Percentiles rank a stretch among this genome's conserved stretches.
phyloP scores from a whole-genome alignment of 1,139 yeast genomes.

The Nakaseomyces nivariensis region DNA sequence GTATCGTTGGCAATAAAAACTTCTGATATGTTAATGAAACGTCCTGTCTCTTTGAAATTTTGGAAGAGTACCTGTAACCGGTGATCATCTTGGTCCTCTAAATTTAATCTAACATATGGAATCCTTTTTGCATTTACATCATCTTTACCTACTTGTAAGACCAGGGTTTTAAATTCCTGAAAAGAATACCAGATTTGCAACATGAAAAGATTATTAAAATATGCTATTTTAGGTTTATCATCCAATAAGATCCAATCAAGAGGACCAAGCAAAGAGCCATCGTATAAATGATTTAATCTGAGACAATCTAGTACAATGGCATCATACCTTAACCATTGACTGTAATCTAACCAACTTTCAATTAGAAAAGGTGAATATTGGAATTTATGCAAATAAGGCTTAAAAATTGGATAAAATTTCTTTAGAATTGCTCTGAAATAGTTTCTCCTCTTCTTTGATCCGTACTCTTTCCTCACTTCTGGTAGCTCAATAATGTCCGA shows the following conservation, averaged over 20 bases:
- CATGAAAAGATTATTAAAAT: conserved; percentile 15
- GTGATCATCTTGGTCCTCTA: conserved; percentile 5
- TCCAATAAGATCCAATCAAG: conserved; percentile 22
- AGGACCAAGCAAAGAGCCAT: conserved; percentile 16
- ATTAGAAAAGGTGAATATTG: conserved; percentile 19
- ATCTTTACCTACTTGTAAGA: neutral
- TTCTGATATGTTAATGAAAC: conserved; percentile 11
- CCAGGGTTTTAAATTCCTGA: conserved; percentile 14
- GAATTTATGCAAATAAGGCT: conserved; percentile 18
- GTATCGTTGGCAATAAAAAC: conserved; percentile 14
- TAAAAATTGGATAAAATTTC: conserved; percentile 12
- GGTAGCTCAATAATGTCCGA: conserved; percentile 8
- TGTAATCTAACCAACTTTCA: conserved; percentile 19
- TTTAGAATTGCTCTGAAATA: conserved; percentile 5
- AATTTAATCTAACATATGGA: conserved; percentile 8
- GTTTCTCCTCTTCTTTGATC: conserved; percentile 4
- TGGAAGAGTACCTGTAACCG: conserved; percentile 3
- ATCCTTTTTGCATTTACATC: conserved; percentile 12
- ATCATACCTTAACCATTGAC: conserved; percentile 25
- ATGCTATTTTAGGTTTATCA: conserved; percentile 13
- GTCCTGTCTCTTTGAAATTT: conserved; percentile 10
- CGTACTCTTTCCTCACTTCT: neutral
- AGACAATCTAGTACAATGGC: conserved; percentile 23
- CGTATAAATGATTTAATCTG: conserved; percentile 20
- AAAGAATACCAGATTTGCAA: conserved; percentile 24